Percentiles rank a stretch among this genome's conserved stretches.
phyloP scores from a whole-genome alignment of 2,329 filamentous ascomycete genomes.

The Chlorencoelia australis region DNA sequence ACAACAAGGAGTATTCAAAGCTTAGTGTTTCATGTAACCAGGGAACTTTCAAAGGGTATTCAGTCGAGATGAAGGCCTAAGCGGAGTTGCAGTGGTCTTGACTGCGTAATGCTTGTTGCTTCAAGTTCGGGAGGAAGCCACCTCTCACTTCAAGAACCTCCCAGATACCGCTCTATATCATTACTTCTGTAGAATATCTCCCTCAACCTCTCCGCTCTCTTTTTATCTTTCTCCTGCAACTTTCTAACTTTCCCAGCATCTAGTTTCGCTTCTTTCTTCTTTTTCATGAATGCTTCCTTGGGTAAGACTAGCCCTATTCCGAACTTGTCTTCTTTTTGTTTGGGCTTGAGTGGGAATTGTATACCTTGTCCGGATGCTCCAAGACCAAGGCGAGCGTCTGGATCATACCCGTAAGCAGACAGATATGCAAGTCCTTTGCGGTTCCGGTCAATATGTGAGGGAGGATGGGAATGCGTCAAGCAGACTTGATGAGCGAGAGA shows the following conservation, averaged over 20 bases:
- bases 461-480: constrained; percentile 58
- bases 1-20: too few species aligned
- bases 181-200: constrained; percentile 64
- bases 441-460: constrained; percentile 59
- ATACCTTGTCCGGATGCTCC: constrained; percentile 61
- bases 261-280: constrained; percentile 39
- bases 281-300: constrained; percentile 27
- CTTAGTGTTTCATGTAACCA: too few species aligned
- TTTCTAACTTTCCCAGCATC: constrained; percentile 63
- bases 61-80: too few species aligned
- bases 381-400: constrained; percentile 60
- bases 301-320: constrained; percentile 54
- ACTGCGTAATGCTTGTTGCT: too few species aligned
- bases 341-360: constrained; percentile 61
- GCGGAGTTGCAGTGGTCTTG: too few species aligned
- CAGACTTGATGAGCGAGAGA: constrained; percentile 64
- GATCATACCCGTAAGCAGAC: constrained; percentile 61
- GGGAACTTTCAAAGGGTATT: too few species aligned
- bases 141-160: constrained; percentile 12
- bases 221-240: constrained; percentile 50
- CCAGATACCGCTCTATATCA: constrained; percentile 61
- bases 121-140: background rate
- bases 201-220: constrained; percentile 51
- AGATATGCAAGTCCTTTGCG: constrained; percentile 61
- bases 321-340: constrained; percentile 60